phyloP scores from a whole-genome alignment of 2,329 filamentous ascomycete genomes.

The Trichoderma sp. region DNA sequence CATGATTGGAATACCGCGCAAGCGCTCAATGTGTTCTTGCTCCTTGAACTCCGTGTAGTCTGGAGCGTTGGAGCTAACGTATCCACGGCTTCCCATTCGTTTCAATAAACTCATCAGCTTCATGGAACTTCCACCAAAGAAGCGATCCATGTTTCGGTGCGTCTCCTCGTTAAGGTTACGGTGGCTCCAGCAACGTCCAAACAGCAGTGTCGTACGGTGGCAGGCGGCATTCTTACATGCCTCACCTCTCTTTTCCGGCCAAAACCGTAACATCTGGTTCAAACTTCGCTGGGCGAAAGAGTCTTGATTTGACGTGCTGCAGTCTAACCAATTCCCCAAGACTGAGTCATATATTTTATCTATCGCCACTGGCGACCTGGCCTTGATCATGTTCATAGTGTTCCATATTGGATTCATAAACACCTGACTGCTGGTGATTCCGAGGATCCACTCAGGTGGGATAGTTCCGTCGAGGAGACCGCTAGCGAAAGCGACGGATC shows the following conservation, averaged over 20 bases:
- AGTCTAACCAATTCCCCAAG: conserved; percentile 55
- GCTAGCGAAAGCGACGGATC: conserved; percentile 54
- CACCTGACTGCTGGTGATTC: conserved; percentile 58
- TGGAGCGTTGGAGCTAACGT: conserved; percentile 52
- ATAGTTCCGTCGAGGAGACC: conserved; percentile 63
- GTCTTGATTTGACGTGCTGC: conserved; percentile 43
- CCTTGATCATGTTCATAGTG: conserved; percentile 55
- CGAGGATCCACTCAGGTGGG: conserved; percentile 53
- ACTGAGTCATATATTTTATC: conserved; percentile 48
- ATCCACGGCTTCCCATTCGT: conserved; percentile 50
- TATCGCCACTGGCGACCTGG: conserved; percentile 46
- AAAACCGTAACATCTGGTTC: conserved; percentile 57
- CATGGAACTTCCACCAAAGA: conserved; percentile 63
- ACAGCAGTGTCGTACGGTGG: conserved; percentile 58
- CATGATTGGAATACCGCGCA: conserved; percentile 53
- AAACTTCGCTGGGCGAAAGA: conserved; percentile 48
- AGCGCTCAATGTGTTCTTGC: conserved; percentile 46
- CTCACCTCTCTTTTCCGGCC: conserved; percentile 53
- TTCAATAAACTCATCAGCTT: conserved; percentile 55
- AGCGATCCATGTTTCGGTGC: conserved; percentile 58
- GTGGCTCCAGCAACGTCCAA: conserved; percentile 63
- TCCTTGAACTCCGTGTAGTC: conserved; percentile 47
- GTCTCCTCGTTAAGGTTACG: conserved; percentile 63
- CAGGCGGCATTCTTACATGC: conserved; percentile 61
- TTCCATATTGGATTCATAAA: conserved; percentile 63